Conservation (phyloP, 441 rosid species). For the Kokia cookei region DNA sequence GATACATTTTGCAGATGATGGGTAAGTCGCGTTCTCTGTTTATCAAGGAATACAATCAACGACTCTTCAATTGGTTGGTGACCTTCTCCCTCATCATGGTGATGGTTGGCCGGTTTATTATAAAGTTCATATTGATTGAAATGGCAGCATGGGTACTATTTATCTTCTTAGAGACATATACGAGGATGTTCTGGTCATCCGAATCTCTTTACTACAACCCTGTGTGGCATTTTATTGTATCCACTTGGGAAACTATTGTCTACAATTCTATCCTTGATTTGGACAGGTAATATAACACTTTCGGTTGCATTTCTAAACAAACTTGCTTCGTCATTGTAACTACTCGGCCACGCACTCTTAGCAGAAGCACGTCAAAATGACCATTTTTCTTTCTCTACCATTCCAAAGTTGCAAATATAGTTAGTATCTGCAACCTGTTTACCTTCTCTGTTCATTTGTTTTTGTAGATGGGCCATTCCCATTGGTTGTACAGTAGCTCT, state of each 20-base stretch:
- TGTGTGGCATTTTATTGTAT: slow-evolving; percentile 87
- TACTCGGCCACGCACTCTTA: background rate
- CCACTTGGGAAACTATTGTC: slow-evolving; percentile 87
- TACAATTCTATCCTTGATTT: slow-evolving; percentile 93
- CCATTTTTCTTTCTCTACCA: background rate
- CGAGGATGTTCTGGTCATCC: slow-evolving; percentile 96
- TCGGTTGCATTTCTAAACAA: background rate
- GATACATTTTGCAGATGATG: slow-evolving; percentile 65
- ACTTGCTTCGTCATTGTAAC: background rate
- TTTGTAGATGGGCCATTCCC: slow-evolving; percentile 91
- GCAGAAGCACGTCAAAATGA: background rate
- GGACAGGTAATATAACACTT: slow-evolving; percentile 63
- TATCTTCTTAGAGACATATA: slow-evolving; percentile 94
- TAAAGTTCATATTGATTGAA: slow-evolving; percentile 87
- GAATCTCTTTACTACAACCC: slow-evolving; percentile 96
- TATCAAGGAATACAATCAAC: slow-evolving; percentile 92
- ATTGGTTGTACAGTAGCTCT: slow-evolving; percentile 43
- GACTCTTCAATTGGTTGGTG: slow-evolving; percentile 98
- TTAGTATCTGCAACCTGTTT: background rate
- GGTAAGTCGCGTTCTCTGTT: slow-evolving; percentile 71
- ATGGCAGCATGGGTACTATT: slow-evolving; percentile 94
- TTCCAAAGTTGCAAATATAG: background rate
- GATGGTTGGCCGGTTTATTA: slow-evolving; percentile 81
- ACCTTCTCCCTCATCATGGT: slow-evolving; percentile 93
- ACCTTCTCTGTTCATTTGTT: background rate